phyloP scores from a whole-genome alignment of 2,329 filamentous ascomycete species.

The Monilinia vaccinii-corymbosi region DNA sequence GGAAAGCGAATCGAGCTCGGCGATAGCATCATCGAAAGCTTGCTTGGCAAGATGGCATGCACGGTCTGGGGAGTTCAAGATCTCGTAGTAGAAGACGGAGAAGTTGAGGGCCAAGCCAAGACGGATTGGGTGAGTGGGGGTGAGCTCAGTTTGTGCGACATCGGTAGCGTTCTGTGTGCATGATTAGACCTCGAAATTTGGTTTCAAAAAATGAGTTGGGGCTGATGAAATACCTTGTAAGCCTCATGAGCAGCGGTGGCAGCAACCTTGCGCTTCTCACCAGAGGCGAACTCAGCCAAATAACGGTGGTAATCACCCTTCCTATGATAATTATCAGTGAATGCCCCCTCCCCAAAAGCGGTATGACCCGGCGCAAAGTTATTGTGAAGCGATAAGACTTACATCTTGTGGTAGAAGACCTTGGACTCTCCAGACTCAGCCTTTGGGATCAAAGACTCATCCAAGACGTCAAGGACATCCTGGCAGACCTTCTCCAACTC shows the following conservation, averaged over 20 bases:
- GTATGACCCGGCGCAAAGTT: slow-evolving; percentile 8
- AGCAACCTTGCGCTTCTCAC: slow-evolving; percentile 89
- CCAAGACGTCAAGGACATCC: slow-evolving; percentile 90
- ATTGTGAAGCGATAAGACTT: slow-evolving; percentile 29
- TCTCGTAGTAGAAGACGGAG: slow-evolving; percentile 99
- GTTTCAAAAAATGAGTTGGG: no score
- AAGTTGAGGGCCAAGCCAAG: slow-evolving; percentile 97
- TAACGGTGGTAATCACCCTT: slow-evolving; percentile 99
- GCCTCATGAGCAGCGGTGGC: slow-evolving; percentile 92
- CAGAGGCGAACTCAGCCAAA: slow-evolving; percentile 90
- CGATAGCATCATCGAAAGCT: slow-evolving; percentile 97
- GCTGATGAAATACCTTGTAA: slow-evolving; percentile 68
- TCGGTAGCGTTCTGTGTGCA: slow-evolving; percentile 72
- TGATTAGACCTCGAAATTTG: slow-evolving; percentile 4
- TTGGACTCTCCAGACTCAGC: slow-evolving; percentile 95
- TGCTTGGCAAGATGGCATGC: slow-evolving; percentile 99
- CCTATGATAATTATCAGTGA: slow-evolving; percentile 48
- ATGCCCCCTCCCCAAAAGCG: background rate
- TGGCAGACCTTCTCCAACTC: slow-evolving; percentile 97
- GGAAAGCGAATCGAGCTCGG: slow-evolving; percentile 91
- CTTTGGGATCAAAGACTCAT: slow-evolving; percentile 87
- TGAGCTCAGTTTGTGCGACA: slow-evolving; percentile 94
- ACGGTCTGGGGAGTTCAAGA: slow-evolving; percentile 93
- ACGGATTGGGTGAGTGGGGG: slow-evolving; percentile 95
- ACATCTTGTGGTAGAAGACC: slow-evolving; percentile 99